These are phyloP conservation scores for Pleoardoris graminearum DNA, from an alignment of 2,329 filamentous ascomycete genomes.

Conservation along the genomic window DNA sequence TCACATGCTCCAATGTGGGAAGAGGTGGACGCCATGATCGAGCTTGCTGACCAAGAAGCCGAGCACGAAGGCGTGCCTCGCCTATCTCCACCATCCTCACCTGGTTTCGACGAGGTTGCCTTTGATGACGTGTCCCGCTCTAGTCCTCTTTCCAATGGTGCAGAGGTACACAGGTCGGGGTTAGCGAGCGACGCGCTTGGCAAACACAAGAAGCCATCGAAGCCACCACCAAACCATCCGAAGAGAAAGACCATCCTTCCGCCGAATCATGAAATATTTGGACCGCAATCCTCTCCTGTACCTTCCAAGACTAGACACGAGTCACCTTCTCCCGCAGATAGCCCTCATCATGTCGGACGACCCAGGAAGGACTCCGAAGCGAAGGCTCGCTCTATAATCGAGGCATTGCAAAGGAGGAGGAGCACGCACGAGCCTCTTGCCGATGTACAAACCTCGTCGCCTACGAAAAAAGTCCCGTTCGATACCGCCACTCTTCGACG, in stretches of 20 bases:
- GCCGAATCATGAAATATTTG: constrained; percentile 43
- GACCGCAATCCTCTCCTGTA: constrained; percentile 37
- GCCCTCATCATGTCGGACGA: constrained; percentile 42
- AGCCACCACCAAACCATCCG: constrained; percentile 24
- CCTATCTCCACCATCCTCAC: constrained; percentile 58
- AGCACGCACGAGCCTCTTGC: constrained; percentile 34
- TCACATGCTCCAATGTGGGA: constrained; percentile 68
- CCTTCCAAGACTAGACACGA: constrained; percentile 31
- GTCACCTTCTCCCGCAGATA: constrained; percentile 29
- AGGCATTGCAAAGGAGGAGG: constrained; percentile 59
- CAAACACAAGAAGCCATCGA: constrained; percentile 14
- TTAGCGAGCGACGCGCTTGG: constrained; percentile 34
- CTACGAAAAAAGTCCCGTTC: constrained; percentile 63
- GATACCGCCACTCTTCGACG: constrained; percentile 66
- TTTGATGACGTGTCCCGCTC: constrained; percentile 58
- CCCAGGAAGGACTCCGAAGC: constrained; percentile 60
- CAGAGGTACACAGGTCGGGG: constrained; percentile 32
- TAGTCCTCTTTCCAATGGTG: constrained; percentile 34
- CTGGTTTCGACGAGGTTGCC: constrained; percentile 61
- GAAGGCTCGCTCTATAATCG: constrained; percentile 65
- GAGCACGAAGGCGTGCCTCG: constrained; percentile 61
- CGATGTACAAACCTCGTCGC: constrained; percentile 32
- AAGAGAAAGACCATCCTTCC: constrained; percentile 43
- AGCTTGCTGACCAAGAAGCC: constrained; percentile 71
- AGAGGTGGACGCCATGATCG: constrained; percentile 85